These are phyloP conservation scores for Leptomonas seymouri DNA, from an alignment of 208 protist genomes.

Conservation along the genomic window DNA sequence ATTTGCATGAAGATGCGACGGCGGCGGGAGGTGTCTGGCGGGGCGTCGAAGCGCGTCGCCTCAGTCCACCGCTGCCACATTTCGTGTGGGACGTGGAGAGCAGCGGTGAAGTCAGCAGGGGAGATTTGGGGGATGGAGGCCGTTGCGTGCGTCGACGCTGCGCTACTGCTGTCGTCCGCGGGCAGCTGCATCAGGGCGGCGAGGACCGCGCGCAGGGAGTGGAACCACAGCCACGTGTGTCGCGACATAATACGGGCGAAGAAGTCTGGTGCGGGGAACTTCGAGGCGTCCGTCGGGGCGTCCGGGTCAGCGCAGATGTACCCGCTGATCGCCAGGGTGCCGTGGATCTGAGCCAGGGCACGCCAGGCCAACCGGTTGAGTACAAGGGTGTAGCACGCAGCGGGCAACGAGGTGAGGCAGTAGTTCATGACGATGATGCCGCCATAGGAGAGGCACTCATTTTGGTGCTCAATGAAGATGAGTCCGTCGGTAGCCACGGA, in stretches of 20 bases:
- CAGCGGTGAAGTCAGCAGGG: conserved; percentile 8
- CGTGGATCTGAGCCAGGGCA: conserved; percentile 22
- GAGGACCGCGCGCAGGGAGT: conserved; percentile 25
- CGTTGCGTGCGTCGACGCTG: background rate
- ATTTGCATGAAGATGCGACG: conserved; percentile 13
- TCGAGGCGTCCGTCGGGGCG: conserved; percentile 20
- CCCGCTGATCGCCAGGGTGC: conserved; percentile 32
- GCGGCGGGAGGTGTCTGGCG: conserved; percentile 25
- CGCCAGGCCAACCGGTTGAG: conserved; percentile 35
- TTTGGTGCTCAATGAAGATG: conserved; percentile 32
- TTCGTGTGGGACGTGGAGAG: conserved; percentile 16
- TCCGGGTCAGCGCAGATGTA: conserved; percentile 25
- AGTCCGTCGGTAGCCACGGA: conserved; percentile 19
- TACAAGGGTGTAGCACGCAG: conserved; percentile 29
- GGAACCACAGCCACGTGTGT: conserved; percentile 29
- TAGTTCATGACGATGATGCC: conserved; percentile 21
- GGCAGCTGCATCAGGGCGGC: conserved; percentile 12
- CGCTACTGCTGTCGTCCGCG: background rate
- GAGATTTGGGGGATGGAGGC: conserved; percentile 6
- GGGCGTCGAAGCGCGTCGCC: conserved; percentile 25
- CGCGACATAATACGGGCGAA: conserved; percentile 16
- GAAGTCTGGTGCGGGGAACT: conserved; percentile 26
- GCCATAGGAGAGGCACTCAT: conserved; percentile 3
- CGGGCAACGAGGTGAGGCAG: conserved; percentile 16
- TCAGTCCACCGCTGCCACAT: conserved; percentile 24